Percentiles rank a stretch among this genome's conserved stretches.
phyloP scores from a whole-genome alignment of 2,329 filamentous ascomycete species.

The Fusarium coffeatum region DNA sequence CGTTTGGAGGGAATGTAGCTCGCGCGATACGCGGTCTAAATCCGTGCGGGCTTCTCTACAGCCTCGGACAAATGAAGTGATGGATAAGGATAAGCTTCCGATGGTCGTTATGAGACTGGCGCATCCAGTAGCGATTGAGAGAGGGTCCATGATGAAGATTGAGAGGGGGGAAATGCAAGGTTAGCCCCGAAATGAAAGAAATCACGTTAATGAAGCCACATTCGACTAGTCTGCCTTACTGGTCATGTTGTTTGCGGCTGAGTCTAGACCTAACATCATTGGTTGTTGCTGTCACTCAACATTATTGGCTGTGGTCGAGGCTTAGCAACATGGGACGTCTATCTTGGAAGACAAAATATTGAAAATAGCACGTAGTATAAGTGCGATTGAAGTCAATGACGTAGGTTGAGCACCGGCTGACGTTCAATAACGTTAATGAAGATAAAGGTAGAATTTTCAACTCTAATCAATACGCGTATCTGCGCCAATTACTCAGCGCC shows the following conservation, averaged over 20 bases:
- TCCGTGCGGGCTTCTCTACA: conserved; percentile 30
- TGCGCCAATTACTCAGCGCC: neutral
- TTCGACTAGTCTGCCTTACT: neutral
- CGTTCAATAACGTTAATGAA: neutral
- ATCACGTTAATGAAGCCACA: neutral
- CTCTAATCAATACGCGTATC: neutral
- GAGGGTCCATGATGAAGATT: conserved; percentile 5
- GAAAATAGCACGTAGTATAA: too few species aligned
- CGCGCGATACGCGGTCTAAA: conserved; percentile 26
- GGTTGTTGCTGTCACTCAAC: neutral
- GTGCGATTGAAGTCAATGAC: too few species aligned
- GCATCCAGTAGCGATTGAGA: conserved; percentile 25
- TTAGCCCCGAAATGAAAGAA: neutral
- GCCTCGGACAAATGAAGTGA: conserved; percentile 18
- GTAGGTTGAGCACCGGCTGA: neutral
- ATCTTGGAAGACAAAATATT: neutral
- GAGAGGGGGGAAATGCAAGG: neutral
- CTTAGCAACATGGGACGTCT: neutral
- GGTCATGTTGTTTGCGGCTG: neutral
- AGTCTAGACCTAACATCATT: neutral
- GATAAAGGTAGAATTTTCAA: neutral
- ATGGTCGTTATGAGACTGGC: conserved; percentile 19
- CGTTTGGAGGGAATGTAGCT: conserved; percentile 20
- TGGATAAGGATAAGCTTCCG: neutral
- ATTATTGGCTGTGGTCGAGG: too few species aligned